Base-by-base conservation (phyloP, 2,329 filamentous ascomycete genomes). In the Cadophora sp. region DNA sequence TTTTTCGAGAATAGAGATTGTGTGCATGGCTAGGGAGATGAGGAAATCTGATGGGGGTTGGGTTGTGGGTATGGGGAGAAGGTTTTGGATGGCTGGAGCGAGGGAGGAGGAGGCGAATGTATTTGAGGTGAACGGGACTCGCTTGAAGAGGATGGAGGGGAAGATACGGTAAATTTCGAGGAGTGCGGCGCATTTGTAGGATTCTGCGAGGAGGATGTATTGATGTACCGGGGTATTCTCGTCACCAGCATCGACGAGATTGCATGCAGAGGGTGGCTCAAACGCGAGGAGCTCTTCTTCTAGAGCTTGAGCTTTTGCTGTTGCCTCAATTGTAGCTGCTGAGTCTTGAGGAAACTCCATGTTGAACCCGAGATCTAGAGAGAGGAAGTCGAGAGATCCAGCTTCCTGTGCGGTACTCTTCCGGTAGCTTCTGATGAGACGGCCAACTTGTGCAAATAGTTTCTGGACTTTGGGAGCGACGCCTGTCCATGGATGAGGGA, bases 401-500 rank as follows among this genome's bases (percentile, higher is more conserved):
- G 66, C 64, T 53, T 74, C 70, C 24, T 71, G 67, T 4, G 70
- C 62, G 1, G 59, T 60, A 30, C 50, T 63, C 56, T 71, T 74
- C 11, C 73, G 71, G 58, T 73, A 73, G 45, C 55, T 69, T 20
- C 73, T 68, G 45, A 76, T 73, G 22, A 76, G 69, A 3, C 74
- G 67, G 27, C 74, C 74, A 14, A 74, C 73, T 53, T 75, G 70
- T 1, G 73, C 72, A 45, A 76, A 75, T 8, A 76, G 65, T 9
- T 62, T 66, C 24, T 75, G 73, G 1, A 73, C 68, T 60, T 71
- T 72, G 0, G 74, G 74, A 9, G 74, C 69, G 1, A 76, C 69
- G 1, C 74, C 74, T 3, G 73, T 74, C 74, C 73, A 76, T 1
- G 74, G 74, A 64, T 76, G 74, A 48, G 74, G 74, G 27, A 76